Evolutionary conservation across 148 eudicot species (phyloP), one percentile per base, ranked within the genome.

Genomic region (Cornus controversa): DNA sequence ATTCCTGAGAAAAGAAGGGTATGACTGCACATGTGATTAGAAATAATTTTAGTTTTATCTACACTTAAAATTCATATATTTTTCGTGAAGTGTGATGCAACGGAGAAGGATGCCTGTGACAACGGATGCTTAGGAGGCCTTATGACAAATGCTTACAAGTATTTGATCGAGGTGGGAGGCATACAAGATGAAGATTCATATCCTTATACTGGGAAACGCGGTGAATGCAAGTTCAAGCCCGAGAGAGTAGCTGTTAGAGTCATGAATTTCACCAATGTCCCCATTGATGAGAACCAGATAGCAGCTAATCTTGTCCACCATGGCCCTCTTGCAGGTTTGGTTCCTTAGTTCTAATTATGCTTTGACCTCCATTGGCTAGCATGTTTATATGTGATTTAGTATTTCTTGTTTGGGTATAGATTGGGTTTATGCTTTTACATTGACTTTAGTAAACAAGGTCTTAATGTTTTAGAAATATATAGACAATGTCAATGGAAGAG

Each of bases 101-200:
- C 20, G 3, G 85, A 91, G 79, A 89, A 76, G 75, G 73, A 18
- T 4, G 88, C 90, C n/a, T 95, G 98, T 66, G 86, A 95, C 36
- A 66, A 65, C 0, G 99, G 97, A 14, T 95, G 99, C 72, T 73
- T 29, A 0, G 99, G 99, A 1, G 99, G 97, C 15, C 90, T 95
- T 4, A 95, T 95, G 99, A 95, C 93, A 4, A 95, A 87, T 82
- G 99, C 99, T 1, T 95, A 89, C 78, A 85, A 81, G 72, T 95
- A 95, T 73, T 66, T 93, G 77, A 85, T 95, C 22, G 81, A 90
- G 26, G 92, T 92, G 0, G 99, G 99, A 71, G 99, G 99, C 68
- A 80, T 95, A 22, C 83, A 89, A 75, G 93, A 86, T 11, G 97
- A 91, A 72, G 70, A 75, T 0, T 42, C 90, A 0, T 95, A 95